Conservation (phyloP, 768 basidiomycete species). For the Gymnopilus junonius region DNA sequence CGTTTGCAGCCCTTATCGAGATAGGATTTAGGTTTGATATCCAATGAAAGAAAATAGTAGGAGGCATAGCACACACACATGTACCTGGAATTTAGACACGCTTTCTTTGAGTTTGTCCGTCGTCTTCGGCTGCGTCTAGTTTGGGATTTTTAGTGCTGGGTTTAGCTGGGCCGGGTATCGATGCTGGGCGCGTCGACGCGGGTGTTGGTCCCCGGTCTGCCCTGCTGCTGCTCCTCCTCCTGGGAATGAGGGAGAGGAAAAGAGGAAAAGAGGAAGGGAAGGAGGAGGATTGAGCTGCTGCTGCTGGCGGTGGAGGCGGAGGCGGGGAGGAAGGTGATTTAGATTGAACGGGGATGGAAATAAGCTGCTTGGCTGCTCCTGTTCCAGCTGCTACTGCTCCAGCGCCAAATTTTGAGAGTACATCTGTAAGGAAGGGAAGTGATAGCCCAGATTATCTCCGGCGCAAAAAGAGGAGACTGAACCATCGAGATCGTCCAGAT, state of each 20-base stretch:
- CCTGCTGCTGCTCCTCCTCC: no score
- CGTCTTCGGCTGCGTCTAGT: slow-evolving; percentile 35
- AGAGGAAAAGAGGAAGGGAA: no score
- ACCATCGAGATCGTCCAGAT: slow-evolving; percentile 75
- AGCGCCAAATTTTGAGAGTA: slow-evolving; percentile 48
- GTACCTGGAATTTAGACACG: slow-evolving; percentile 58
- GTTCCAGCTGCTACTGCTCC: neutral
- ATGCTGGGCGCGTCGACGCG: slow-evolving; percentile 46
- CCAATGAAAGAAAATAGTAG: neutral
- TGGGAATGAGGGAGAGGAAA: no score
- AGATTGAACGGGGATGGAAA: slow-evolving; percentile 11
- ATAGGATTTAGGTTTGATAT: no score
- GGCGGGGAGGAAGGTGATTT: slow-evolving; percentile 33
- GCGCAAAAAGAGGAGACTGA: slow-evolving; percentile 3
- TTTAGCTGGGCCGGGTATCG: slow-evolving; percentile 40
- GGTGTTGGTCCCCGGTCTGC: slow-evolving; percentile 52
- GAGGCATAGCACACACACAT: slow-evolving; percentile 17
- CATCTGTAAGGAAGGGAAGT: slow-evolving; percentile 35
- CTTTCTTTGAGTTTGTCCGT: slow-evolving; percentile 77
- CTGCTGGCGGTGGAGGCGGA: slow-evolving; percentile 35
- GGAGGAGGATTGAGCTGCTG: no score
- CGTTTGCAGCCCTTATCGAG: slow-evolving; percentile 27
- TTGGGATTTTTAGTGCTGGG: slow-evolving; percentile 12
- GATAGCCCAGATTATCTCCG: neutral
- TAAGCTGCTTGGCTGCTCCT: neutral